phyloP scores from a whole-genome alignment of 305 asterid genomes.

The Nicotiana rustica region DNA sequence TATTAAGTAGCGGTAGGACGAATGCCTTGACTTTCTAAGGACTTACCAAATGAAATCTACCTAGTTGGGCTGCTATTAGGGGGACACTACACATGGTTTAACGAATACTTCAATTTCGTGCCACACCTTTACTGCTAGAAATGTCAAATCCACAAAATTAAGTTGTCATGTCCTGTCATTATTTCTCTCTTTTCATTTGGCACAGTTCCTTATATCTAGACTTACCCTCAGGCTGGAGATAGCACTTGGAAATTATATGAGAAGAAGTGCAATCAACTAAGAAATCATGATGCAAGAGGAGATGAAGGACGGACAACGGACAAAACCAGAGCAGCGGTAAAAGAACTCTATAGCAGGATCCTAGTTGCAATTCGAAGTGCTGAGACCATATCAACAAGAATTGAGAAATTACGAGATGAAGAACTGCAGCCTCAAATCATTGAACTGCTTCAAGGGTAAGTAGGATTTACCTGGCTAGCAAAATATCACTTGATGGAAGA shows the following conservation, averaged over 20 bases:
- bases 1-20: background rate
- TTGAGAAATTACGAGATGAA: slow-evolving; percentile 82
- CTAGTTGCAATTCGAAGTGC: slow-evolving; percentile 88
- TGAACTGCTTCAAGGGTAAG: slow-evolving; percentile 89
- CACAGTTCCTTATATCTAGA: slow-evolving; percentile 11
- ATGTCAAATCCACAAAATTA: background rate
- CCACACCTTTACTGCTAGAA: background rate
- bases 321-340: slow-evolving; percentile 84
- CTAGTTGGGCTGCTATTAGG: background rate
- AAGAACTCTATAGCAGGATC: slow-evolving; percentile 88
- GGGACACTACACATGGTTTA: background rate
- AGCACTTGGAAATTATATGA: slow-evolving; percentile 70
- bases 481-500: slow-evolving; percentile 14
- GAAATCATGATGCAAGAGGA: slow-evolving; percentile 72
- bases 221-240: slow-evolving; percentile 72
- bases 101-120: background rate
- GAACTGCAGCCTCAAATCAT: slow-evolving; percentile 87
- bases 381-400: slow-evolving; percentile 80
- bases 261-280: slow-evolving; percentile 77
- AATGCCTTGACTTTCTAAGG: background rate
- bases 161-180: slow-evolving; percentile 10
- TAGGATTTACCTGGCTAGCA: slow-evolving; percentile 18
- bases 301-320: slow-evolving; percentile 68
- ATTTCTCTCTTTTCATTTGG: background rate
- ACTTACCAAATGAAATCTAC: background rate